Conservation (phyloP, 495 filamentous ascomycete genomes). For the Parmelia sp. region DNA sequence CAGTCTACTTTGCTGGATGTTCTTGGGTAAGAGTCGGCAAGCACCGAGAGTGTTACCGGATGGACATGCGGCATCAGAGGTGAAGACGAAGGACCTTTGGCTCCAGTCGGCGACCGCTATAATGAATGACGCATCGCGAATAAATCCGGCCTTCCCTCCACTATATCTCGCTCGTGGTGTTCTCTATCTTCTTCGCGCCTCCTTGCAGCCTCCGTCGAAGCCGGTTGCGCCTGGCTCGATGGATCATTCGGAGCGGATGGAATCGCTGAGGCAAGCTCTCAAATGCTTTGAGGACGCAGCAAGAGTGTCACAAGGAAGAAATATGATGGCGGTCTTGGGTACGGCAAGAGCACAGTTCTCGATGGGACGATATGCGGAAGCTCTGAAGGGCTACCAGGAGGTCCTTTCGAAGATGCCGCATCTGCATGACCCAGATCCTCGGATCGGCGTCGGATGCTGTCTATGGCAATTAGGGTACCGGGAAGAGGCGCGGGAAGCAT, state of each 20-base stretch:
- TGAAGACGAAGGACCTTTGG: conserved; percentile 85
- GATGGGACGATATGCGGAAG: conserved; percentile 72
- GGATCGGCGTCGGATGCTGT: conserved; percentile 92
- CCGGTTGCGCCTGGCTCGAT: conserved; percentile 50
- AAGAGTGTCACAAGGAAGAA: conserved; percentile 71
- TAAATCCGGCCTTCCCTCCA: conserved; percentile 84
- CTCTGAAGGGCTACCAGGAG: conserved; percentile 78
- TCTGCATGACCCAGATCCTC: conserved; percentile 87
- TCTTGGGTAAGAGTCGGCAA: conserved; percentile 83
- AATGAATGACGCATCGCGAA: conserved; percentile 87
- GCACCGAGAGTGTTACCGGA: conserved; percentile 72
- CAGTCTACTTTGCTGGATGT: conserved; percentile 84
- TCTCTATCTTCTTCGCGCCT: conserved; percentile 78
- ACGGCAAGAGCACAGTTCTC: conserved; percentile 79
- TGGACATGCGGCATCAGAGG: conserved; percentile 56
- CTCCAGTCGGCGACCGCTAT: conserved; percentile 83
- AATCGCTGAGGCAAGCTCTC: conserved; percentile 70
- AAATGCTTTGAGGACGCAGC: conserved; percentile 93
- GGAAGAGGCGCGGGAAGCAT: conserved; percentile 81
- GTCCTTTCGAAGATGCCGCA: conserved; percentile 77
- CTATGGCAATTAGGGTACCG: conserved; percentile 92
- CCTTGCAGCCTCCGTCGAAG: conserved; percentile 70
- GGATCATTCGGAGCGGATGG: conserved; percentile 67
- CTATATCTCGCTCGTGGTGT: conserved; percentile 89
- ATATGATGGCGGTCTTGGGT: conserved; percentile 84